phyloP scores from a whole-genome alignment of 1,284 basidiomycete species.

The Lentinula novae-zelandiae region DNA sequence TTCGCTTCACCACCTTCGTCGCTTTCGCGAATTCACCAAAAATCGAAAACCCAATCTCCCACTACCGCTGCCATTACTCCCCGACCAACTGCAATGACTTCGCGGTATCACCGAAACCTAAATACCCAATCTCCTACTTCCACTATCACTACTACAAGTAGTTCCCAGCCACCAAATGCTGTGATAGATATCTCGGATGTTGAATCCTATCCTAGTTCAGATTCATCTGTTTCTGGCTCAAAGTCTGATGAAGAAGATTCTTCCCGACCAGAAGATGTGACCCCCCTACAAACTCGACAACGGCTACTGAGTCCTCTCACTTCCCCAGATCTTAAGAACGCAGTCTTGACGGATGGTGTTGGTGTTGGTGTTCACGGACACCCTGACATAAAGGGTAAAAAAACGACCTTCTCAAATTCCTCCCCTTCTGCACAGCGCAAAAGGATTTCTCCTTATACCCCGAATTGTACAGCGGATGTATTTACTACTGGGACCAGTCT shows the following conservation, averaged over 20 bases:
- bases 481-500: neutral
- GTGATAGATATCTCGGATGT: slow-evolving; percentile 6
- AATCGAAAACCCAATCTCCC: too few species aligned
- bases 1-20: neutral
- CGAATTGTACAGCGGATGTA: neutral
- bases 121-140: neutral
- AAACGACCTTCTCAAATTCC: neutral
- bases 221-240: neutral
- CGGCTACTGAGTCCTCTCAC: slow-evolving; percentile 1
- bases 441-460: neutral
- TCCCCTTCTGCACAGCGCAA: neutral
- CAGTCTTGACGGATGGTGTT: neutral
- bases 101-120: neutral
- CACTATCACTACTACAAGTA: too few species aligned
- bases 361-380: neutral
- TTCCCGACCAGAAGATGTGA: slow-evolving; percentile 14
- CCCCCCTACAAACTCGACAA: neutral
- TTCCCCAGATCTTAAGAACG: slow-evolving; percentile 12
- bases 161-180: neutral
- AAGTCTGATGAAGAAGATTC: slow-evolving; percentile 3
- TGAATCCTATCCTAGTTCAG: slow-evolving; percentile 5
- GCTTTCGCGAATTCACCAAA: neutral
- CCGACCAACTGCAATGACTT: too few species aligned
- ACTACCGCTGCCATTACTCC: too few species aligned
- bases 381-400: too few species aligned